phyloP scores from a whole-genome alignment of 345 rosid genomes.

The Fremontodendron californicum region DNA sequence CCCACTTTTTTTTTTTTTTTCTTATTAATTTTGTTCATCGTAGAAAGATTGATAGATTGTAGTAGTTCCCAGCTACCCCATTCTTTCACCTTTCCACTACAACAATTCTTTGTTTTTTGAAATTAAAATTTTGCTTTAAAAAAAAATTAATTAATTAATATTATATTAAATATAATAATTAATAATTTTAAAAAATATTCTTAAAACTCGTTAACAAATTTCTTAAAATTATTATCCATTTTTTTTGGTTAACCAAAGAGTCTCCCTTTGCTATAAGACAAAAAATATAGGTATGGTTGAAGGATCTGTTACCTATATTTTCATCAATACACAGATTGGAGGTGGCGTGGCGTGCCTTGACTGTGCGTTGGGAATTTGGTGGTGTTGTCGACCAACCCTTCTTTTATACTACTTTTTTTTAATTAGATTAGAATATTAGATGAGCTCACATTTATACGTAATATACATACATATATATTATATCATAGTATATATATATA shows the following conservation, averaged over 20 bases:
- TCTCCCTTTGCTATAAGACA: not conserved
- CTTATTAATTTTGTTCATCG: too few relatives aligned
- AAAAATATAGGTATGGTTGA: not conserved
- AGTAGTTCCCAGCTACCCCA: constrained; percentile 6
- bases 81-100: not conserved
- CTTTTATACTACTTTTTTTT: not conserved
- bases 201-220: too few relatives aligned
- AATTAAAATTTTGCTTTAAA: too few relatives aligned
- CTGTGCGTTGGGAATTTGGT: constrained; percentile 21
- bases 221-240: too few relatives aligned
- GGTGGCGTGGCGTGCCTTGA: constrained; percentile 15
- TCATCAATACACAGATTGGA: not conserved
- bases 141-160: too few relatives aligned
- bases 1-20: too few relatives aligned
- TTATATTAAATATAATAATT: too few relatives aligned
- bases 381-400: constrained; percentile 30
- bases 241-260: not conserved
- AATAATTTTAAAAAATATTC: too few relatives aligned
- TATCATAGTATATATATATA: too few relatives aligned
- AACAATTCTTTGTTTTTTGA: not conserved
- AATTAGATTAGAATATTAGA: not conserved
- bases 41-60: too few relatives aligned
- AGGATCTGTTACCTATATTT: not conserved
- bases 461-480: not conserved
- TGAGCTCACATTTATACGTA: not conserved